Base-by-base conservation (phyloP, 495 filamentous ascomycete species). In the Penicillium maclennaniae region DNA sequence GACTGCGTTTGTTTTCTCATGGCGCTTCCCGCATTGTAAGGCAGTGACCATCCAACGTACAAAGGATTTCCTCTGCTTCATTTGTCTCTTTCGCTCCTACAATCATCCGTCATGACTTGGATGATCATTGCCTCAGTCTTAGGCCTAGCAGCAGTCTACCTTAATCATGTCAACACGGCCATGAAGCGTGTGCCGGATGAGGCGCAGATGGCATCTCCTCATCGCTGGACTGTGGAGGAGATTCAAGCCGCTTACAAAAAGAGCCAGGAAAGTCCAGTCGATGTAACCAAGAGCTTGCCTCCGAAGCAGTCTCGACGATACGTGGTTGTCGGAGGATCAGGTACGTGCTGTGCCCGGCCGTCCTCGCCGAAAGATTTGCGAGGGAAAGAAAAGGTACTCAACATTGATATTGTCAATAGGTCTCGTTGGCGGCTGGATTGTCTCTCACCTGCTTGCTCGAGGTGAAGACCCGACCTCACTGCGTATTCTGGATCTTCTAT, bases 381-480 rank as follows among this genome's bases (percentile, higher is more conserved):
- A 49, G 27, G n/a, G 21, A 31, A 17, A 43, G 39, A 43, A 25
- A 16, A 34, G 31, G 31, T 1, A 10, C 4, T 12, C 10, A 12
- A 23, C 42, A 40, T 3, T 23, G 9, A 28, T 16, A n/a, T 3
- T 17, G 45, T 41, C 17, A 17, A 21, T 47, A 80, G 78, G 79
- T 1, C 75, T 83, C 17, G 80, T 85, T 27, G 82, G 81, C 0
- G 76, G 77, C 25, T 78, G 79, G 61, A 80, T 84, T 26, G 70
- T 81, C 31, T 57, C 75, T 25, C 78, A 80, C 51, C 69, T 84
- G 8, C 70, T 83, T 12, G 66, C 71, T n/a, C 78, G 78, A 10
- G 80, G 80, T 27, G 75, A 83, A 52, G 52, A 71, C 6, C 73
- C 80, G 3, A 66, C 75, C 39, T 75, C 75, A 47, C 76, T 84